Percentiles rank a stretch among this genome's conserved stretches.
Conservation (phyloP, 2,329 filamentous ascomycete species). For the Talaromyces piceae region DNA sequence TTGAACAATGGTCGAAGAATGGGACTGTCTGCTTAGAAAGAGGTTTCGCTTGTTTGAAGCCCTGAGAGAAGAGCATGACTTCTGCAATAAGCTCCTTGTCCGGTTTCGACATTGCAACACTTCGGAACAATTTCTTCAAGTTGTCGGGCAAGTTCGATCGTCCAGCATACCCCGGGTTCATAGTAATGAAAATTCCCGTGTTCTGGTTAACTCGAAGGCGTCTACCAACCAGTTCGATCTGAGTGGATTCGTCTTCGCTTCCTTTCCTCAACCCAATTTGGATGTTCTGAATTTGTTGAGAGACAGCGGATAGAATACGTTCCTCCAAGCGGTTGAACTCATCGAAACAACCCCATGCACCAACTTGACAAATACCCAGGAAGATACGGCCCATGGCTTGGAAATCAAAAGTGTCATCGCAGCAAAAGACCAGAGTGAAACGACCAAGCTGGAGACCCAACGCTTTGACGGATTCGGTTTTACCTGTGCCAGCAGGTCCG, state of each 20-base stretch:
- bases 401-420: conserved; percentile 99
- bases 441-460: conserved; percentile 92
- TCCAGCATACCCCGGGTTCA: conserved; percentile 98
- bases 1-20: conserved; percentile 89
- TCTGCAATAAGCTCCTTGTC: conserved; percentile 99
- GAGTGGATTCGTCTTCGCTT: conserved; percentile 69
- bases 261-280: conserved; percentile 88
- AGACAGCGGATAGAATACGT: conserved; percentile 93
- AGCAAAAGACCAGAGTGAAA: conserved; percentile 98
- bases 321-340: conserved; percentile 99
- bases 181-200: conserved; percentile 98
- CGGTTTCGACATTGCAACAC: conserved; percentile 98
- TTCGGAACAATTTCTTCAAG: conserved; percentile 98
- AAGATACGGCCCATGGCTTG: conserved; percentile 99
- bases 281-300: conserved; percentile 98
- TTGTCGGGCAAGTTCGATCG: conserved; percentile 98
- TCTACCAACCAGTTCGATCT: conserved; percentile 91
- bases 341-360: conserved; percentile 99
- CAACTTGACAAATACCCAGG: conserved; percentile 96
- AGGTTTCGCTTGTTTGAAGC: conserved; percentile 91
- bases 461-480: conserved; percentile 98
- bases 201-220: conserved; percentile 84
- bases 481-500: conserved; percentile 93
- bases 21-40: conserved; percentile 94
- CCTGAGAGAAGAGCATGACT: conserved; percentile 99